Evolutionary conservation across 228 moss, liverwort and hornwort species (phyloP), one percentile per base, ranked within the genome.

Genomic region (Sphagnum magellanicum): DNA sequence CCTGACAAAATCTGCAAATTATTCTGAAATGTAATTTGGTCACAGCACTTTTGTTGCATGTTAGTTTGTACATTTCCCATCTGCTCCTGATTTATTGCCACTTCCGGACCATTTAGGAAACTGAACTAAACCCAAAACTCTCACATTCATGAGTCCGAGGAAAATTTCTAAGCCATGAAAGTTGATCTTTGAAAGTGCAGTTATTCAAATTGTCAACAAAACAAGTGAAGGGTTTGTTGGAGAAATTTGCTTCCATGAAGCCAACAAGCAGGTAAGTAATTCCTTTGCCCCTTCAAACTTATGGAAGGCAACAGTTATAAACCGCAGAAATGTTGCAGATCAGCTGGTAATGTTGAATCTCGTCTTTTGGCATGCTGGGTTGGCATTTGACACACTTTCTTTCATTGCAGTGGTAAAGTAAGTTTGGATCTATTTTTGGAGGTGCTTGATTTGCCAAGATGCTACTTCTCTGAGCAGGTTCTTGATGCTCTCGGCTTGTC

Each of bases 381-480:
- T 0, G 63, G 10, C 47, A 64, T 64, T 8, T 64, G 11, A 9
- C 63, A 64, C 16, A 0, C 16, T 64, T 13, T 32, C 13, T 12
- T 16, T 10, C 47, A 64, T 64, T 67, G 65, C 91, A 95, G 95
- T 76, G 95, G 92, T n/a, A 85, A 80, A 66, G 79, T 95, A 67
- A 95, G 81, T 63, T 77, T 92, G 77, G 77, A 81, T 76, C 90
- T 88, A 70, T 95, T 95, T 74, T 68, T 92, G 72, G 80, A 92
- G 68, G 93, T 81, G 70, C 95, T 92, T 16, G 81, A 87, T 68
- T 79, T 95, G 71, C 95, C 95, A 12, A 83, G 70, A 63, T 85
- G 87, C 69, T 81, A 79, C 65, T 85, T 95, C 65, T 90, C 92
- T 11, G 85, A 87, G 78, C 83, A 95, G 95, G 95, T 95, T 5